Evolutionary conservation across 257 asterid genomes (phyloP), one percentile per base, ranked within the genome.

Genomic region (Cinchona pubescens): DNA sequence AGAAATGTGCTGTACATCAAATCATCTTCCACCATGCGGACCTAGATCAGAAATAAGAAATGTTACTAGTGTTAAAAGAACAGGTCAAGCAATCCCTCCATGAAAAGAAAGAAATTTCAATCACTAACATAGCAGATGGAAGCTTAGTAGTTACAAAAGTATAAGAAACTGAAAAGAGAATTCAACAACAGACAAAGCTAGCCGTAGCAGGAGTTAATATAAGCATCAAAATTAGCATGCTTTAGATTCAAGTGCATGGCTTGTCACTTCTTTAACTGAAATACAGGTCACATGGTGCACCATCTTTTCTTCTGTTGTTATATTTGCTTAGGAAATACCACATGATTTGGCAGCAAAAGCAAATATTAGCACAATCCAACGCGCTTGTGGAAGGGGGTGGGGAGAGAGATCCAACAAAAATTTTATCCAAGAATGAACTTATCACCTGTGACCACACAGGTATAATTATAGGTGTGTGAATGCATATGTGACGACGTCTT

Each of bases 381-480:
- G 19, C 42, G n/a, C 42, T 40, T 13, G n/a, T 7, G 43, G 49
- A 69, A 2, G 16, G 3, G 19, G n/a, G 4, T 43, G 40, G 38
- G 62, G 48, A 27, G 69, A 43, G 48, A 45, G 16, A 29, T 25
- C n/a, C 70, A 32, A 32, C 56, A 37, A 38, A 64, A 14, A 27
- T 25, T 11, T 43, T 64, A 67, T 55, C 45, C 53, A 80, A 70
- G 42, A 48, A 21, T n/a, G 43, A 71, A 55, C 43, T 35, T 11
- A 73, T 86, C 81, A 95, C 99, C 98, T 95, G 99, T 13, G 99
- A 92, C 99, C 99, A 95, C 83, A 95, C 99, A 3, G 99, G 99
- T 85, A 95, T 95, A 62, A 95, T 95, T 62, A 91, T 92, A 49
- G 98, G 99, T 27, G 98, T 92, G 87, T 95, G 99, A 80, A 95